phyloP scores from a whole-genome alignment of 768 basidiomycete genomes.

The Amanita brunnescens region DNA sequence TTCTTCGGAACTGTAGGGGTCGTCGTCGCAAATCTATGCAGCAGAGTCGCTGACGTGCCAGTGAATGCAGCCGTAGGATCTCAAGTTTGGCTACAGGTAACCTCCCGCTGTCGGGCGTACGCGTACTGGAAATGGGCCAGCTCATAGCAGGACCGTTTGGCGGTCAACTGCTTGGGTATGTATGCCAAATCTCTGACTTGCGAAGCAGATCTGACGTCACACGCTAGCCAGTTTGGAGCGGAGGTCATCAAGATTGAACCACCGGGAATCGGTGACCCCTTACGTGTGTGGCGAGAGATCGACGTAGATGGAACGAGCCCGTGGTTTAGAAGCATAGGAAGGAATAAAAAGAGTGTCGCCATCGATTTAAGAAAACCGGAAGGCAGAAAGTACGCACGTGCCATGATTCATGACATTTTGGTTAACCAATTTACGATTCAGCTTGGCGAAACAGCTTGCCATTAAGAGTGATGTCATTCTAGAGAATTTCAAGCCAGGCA shows the following conservation, averaged over 20 bases:
- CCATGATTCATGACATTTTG: neutral
- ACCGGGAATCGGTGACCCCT: slow-evolving; percentile 52
- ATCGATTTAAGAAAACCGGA: slow-evolving; percentile 54
- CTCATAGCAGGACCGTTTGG: slow-evolving; percentile 68
- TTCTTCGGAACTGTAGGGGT: neutral
- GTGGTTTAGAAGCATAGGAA: slow-evolving; percentile 63
- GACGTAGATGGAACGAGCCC: slow-evolving; percentile 65
- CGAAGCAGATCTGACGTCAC: neutral
- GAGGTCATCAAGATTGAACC: slow-evolving; percentile 69
- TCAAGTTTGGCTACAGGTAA: slow-evolving; percentile 12
- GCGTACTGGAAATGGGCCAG: slow-evolving; percentile 62
- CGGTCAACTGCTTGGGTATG: slow-evolving; percentile 62
- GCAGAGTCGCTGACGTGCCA: neutral
- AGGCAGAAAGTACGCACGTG: slow-evolving; percentile 31
- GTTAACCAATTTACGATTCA: slow-evolving; percentile 16
- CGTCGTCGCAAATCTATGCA: too few species aligned
- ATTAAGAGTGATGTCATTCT: slow-evolving; percentile 56
- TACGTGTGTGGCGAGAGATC: slow-evolving; percentile 64
- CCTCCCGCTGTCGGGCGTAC: slow-evolving; percentile 54
- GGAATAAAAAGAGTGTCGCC: slow-evolving; percentile 69
- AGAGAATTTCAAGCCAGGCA: slow-evolving; percentile 72
- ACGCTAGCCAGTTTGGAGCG: slow-evolving; percentile 50
- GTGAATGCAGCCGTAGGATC: neutral
- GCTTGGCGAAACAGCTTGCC: slow-evolving; percentile 53
- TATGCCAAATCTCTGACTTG: neutral